Evolutionary conservation across 257 asterid genomes (phyloP), one percentile per base, ranked within the genome.

Genomic region (Cordia subcordata): DNA sequence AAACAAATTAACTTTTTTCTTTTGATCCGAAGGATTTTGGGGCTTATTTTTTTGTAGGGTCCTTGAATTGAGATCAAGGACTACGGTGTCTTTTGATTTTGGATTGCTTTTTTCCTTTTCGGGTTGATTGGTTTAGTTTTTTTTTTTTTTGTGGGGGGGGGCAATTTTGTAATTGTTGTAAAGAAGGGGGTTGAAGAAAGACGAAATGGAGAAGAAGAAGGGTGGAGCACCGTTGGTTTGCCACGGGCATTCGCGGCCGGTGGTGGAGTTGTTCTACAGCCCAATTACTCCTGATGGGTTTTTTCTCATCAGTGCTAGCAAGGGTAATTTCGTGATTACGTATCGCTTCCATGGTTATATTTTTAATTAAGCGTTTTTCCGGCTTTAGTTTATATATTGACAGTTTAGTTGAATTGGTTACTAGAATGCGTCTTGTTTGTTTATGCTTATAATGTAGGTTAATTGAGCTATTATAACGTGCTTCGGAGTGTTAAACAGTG

Each of bases 241-340:
- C 69, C 99, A 93, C 72, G 99, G 97, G 53, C 99, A 93, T 85
- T 93, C 99, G 13, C 90, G 99, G 20, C 97, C 99, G 0, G 99
- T 93, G 65, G 99, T 93, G n/a, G 99, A 93, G 80, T 73, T 93
- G 81, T 84, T 79, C 71, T 93, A 88, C 84, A 93, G 99, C 69
- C 96, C 99, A 32, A 73, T 84, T 33, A 93, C 97, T 45, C 96
- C 96, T 45, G 99, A 86, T 77, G 99, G 99, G 5, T 84, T 76
- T 80, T 93, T 93, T 72, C 92, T 93, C 62, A 86, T 89, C 71
- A 93, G 99, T 75, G 99, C 97, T 12, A 93, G 99, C 99, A 93
- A 93, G 86, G 99, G 99, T 93, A 84, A 77, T 1, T 11, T 11
- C 33, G 21, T 13, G 17, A 20, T 50, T 10, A 18, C 27, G 39